phyloP scores from a whole-genome alignment of 2,329 filamentous ascomycete species.

The Tolypocladium nubicola region DNA sequence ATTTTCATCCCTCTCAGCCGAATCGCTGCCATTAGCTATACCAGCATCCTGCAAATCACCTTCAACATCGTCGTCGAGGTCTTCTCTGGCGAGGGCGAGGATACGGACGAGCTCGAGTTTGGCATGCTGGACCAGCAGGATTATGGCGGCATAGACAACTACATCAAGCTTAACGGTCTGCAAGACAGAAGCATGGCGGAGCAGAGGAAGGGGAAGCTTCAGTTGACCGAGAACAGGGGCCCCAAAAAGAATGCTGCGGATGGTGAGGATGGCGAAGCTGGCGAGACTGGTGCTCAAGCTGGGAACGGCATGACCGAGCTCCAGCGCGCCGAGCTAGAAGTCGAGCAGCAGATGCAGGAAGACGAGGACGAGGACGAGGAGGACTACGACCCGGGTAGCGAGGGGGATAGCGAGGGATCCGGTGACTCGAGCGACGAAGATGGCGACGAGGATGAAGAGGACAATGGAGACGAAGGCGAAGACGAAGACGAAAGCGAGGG shows the following conservation, averaged over 20 bases:
- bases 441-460: constrained; percentile 40
- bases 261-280: constrained; percentile 22
- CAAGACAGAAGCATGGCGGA: constrained; percentile 62
- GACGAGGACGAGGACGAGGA: constrained; percentile 56
- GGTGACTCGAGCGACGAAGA: constrained; percentile 39
- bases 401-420: constrained; percentile 48
- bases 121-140: constrained; percentile 61
- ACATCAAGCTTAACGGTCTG: constrained; percentile 48
- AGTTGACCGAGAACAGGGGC: constrained; percentile 48
- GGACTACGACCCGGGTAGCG: constrained; percentile 54
- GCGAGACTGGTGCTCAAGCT: constrained; percentile 16
- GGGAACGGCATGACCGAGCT: constrained; percentile 36
- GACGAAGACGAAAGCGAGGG: constrained; percentile 7
- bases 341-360: constrained; percentile 43
- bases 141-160: constrained; percentile 53
- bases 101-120: constrained; percentile 54
- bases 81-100: constrained; percentile 34
- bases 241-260: constrained; percentile 33
- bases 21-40: constrained; percentile 55
- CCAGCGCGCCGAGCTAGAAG: constrained; percentile 37
- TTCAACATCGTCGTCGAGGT: constrained; percentile 59
- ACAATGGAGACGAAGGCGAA: constrained; percentile 24
- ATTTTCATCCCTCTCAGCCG: constrained; percentile 52
- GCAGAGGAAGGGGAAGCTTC: constrained; percentile 52
- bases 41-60: constrained; percentile 55